Base-by-base conservation (phyloP, 805 yeast genomes). In the Yamadazyma sp. region DNA sequence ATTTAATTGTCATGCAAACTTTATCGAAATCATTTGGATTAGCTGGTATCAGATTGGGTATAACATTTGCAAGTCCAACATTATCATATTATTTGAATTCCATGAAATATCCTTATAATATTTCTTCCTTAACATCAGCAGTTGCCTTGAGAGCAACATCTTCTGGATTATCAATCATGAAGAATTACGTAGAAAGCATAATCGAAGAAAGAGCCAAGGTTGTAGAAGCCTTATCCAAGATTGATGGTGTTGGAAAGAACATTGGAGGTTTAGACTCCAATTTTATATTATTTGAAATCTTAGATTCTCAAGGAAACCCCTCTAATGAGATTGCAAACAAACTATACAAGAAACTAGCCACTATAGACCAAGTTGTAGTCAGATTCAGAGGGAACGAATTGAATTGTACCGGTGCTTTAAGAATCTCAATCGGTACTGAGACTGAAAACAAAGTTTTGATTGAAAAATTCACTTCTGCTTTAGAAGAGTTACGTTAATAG, bases 81-180 rank as follows among this genome's bases (percentile, higher is more conserved):
- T 64, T 93, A 30, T 75, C 96, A 0, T 49, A 58, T 4, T 74
- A 85, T 31, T 63, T 93, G 49, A 93, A 93, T 57, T 77, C 94
- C 16, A 82, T 91, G 83, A 93, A 93, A 56, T 96, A 95, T 23
- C 98, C 98, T 2, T 93, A 93, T 62, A 93, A 91, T 58, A 85
- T 93, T 38, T 86, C 96, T 7, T 74, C 87, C 9, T 65, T 84
- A 45, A 80, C 98, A 1, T 70, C 96, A 4, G 74, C 75, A 36
- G 65, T 87, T 27, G 97, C 95, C 0, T 40, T 69, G 17, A 73
- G 89, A 42, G 94, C 97, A 1, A 74, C 91, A 5, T 63, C 73
- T 5, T 23, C 45, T 0, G 82, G 86, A 20, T 55, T 89, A 31
- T 53, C 54, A 4, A 53, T 60, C 16, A 86, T 89, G 95, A 65